These are phyloP conservation scores for Hyphopichia wangnamkhiaoensis DNA, from an alignment of 1,139 yeast genomes.

Conservation along the genomic window DNA sequence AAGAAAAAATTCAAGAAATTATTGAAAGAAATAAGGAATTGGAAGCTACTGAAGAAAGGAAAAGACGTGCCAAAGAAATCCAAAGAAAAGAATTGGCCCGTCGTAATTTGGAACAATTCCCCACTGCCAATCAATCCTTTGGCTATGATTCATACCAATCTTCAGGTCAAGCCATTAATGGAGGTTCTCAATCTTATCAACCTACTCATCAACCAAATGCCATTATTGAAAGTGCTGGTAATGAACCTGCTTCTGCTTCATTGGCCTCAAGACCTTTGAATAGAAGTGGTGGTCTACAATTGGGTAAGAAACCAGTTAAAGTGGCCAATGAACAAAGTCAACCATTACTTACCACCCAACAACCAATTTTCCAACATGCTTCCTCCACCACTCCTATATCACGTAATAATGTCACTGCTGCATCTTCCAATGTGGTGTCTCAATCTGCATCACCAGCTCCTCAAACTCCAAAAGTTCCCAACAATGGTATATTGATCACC, in stretches of 20 bases:
- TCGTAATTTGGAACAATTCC: constrained; percentile 44
- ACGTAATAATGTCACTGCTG: no score
- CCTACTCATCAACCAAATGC: constrained; percentile 40
- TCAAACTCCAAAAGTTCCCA: constrained; percentile 40
- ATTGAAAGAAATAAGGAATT: constrained; percentile 95
- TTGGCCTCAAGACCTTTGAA: constrained; percentile 29
- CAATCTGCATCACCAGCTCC: constrained; percentile 28
- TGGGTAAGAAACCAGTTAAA: constrained; percentile 62
- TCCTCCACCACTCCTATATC: constrained; percentile 18
- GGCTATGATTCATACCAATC: constrained; percentile 6
- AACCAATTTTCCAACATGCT: constrained; percentile 22
- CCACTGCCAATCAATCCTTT: constrained; percentile 11
- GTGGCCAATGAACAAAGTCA: constrained; percentile 38
- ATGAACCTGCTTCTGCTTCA: constrained; percentile 10
- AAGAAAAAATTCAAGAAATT: constrained; percentile 96
- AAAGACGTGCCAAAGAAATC: constrained; percentile 92
- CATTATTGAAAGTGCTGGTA: constrained; percentile 19
- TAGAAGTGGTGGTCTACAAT: constrained; percentile 75
- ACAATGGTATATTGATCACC: constrained; percentile 78
- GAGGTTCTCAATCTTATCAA: constrained; percentile 23
- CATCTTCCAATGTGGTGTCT: constrained; percentile 16
- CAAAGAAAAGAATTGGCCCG: constrained; percentile 83
- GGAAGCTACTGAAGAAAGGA: constrained; percentile 96
- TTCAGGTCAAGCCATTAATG: constrained; percentile 6
- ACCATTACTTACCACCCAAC: constrained; percentile 39